Conservation (phyloP, 75 land plant genomes). For the Pinus tabuliformis region DNA sequence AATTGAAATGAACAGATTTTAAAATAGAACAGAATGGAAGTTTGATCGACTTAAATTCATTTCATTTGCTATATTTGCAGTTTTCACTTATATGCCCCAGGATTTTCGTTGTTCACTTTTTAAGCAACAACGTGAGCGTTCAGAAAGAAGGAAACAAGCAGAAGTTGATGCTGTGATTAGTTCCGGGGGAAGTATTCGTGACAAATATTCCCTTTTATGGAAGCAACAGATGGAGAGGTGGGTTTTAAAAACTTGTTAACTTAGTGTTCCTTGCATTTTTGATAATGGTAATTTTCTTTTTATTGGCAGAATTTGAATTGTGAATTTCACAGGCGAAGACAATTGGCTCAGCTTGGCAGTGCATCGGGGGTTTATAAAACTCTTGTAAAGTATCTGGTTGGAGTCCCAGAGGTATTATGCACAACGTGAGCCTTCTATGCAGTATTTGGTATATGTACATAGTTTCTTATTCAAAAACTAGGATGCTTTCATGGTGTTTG, state of each 20-base stretch:
- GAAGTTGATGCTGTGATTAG: conserved; percentile 74
- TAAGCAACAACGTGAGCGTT: conserved; percentile 91
- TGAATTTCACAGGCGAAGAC: conserved; percentile 63
- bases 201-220: conserved; percentile 89
- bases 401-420: conserved; percentile 85
- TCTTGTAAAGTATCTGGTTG: conserved; percentile 91
- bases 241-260: neutral
- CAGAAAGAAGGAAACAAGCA: conserved; percentile 88
- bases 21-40: neutral
- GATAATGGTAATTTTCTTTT: conserved; percentile 1
- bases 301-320: neutral
- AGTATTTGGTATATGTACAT: neutral
- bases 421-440: neutral
- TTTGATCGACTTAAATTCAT: neutral
- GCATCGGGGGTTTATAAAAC: conserved; percentile 94
- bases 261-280: neutral
- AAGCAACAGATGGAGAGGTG: conserved; percentile 98
- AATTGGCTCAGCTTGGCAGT: conserved; percentile 92
- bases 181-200: conserved; percentile 89
- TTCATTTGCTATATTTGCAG: conserved; percentile 41
- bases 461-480: neutral
- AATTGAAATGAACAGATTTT: neutral
- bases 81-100: conserved; percentile 99
- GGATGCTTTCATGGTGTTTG: neutral
- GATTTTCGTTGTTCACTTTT: conserved; percentile 86